Conservation (phyloP, 208 protist species). For the Zelonia costaricensis region DNA sequence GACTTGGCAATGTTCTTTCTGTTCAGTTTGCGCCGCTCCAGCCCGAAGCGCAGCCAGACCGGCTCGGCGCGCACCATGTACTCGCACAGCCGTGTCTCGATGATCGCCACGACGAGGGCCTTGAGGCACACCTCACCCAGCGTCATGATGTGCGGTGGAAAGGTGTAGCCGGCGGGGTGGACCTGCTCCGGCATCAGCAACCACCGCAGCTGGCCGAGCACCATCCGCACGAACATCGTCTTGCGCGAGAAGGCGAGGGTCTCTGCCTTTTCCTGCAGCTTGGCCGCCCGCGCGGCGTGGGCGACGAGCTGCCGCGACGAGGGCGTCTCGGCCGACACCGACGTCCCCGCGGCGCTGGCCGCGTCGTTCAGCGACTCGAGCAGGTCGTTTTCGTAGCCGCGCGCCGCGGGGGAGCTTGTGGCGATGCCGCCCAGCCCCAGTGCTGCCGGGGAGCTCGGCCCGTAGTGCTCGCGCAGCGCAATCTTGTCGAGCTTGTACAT, state of each 20-base stretch:
- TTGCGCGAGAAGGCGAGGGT: conserved; percentile 90
- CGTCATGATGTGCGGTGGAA: conserved; percentile 72
- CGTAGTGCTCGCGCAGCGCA: conserved; percentile 67
- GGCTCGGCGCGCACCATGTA: conserved; percentile 92
- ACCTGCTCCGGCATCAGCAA: conserved; percentile 65
- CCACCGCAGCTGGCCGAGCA: conserved; percentile 90
- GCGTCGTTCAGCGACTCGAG: conserved; percentile 8
- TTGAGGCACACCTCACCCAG: conserved; percentile 84
- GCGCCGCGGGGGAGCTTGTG: conserved; percentile 54
- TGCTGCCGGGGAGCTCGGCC: conserved; percentile 78
- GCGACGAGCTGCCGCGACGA: conserved; percentile 5
- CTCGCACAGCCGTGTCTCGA: conserved; percentile 80
- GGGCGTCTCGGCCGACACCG: background rate
- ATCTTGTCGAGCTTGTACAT: conserved; percentile 87
- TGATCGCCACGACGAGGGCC: conserved; percentile 80
- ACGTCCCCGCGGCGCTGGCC: conserved; percentile 16
- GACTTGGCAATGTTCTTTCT: conserved; percentile 32
- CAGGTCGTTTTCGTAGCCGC: conserved; percentile 52
- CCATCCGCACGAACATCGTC: conserved; percentile 81
- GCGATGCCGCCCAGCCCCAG: conserved; percentile 85
- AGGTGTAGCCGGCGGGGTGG: conserved; percentile 83
- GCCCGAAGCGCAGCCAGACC: conserved; percentile 81
- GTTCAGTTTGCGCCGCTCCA: conserved; percentile 68
- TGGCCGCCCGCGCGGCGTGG: conserved; percentile 23
- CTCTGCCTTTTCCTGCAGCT: conserved; percentile 64